Base-by-base conservation (phyloP, 1,284 basidiomycete species). In the Polyporus tsugae region DNA sequence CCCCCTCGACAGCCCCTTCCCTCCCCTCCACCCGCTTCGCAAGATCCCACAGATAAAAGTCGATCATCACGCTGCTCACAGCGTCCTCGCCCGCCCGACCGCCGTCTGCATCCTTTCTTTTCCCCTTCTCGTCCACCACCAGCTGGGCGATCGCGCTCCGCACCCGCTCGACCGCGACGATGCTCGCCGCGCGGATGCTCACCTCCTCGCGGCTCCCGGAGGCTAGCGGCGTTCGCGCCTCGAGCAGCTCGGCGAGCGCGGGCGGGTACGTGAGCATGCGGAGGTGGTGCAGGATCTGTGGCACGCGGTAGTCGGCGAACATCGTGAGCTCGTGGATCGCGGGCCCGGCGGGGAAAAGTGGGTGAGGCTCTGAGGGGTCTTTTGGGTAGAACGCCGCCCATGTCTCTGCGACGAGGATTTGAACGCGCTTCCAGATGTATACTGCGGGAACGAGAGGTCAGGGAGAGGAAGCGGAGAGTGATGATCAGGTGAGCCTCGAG, bases 241-340 rank as follows among this genome's bases (percentile, higher is more conserved):
- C 75, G 41, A 95, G 83, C 36, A 83, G 80, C 17, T 80, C 76
- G 11, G 86, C 75, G 59, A 95, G 84, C 4, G 83, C 76, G 0
- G 84, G 78, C 2, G 92, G 88, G 79, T 95, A 95, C 0, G 82
- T 78, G 60, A 95, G 82, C 70, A 94, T 90, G 49, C 85, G 82
- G 19, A 95, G 84, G 75, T 94, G 93, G 78, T 95, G 91, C 36
- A 95, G 81, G 67, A 95, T 92, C 77, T 95, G 94, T 3, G 93
- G 94, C 7, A 95, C 91, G 55, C 93, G 89, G 78, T 95, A 95
- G 80, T 95, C 94, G 5, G 94, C 92, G 78, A 95, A 95, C 94
- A 95, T 95, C 17, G 93, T 94, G 11, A 95, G 84, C 61, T 89
- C 81, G 61, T 86, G 82, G 67, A 92, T 91, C 49, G 80, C 79